Percentiles rank a stretch among this genome's conserved stretches.
These are phyloP conservation scores for Kwoniella dendrophila DNA, from an alignment of 768 basidiomycete genomes.

Conservation along the genomic window DNA sequence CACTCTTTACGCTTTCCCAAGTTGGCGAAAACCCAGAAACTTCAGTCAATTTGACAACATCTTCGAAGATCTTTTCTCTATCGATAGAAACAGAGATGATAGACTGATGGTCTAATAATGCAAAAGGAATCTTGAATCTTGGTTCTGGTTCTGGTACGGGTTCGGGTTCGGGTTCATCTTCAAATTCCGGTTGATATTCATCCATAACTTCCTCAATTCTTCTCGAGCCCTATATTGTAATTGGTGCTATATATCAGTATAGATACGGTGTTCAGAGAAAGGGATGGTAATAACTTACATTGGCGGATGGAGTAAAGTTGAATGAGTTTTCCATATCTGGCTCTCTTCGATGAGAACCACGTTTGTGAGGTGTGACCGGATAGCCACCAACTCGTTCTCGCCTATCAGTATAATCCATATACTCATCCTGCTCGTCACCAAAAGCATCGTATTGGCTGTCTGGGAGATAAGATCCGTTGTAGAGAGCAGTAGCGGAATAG, in stretches of 20 bases:
- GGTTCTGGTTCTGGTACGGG: not conserved
- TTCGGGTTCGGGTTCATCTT: not conserved
- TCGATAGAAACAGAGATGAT: not conserved
- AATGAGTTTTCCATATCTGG: conserved; percentile 2
- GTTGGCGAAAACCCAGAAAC: not conserved
- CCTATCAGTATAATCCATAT: no score
- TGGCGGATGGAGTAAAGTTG: conserved; percentile 10
- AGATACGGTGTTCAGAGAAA: no score
- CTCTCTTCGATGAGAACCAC: not conserved
- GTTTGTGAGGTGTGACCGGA: not conserved
- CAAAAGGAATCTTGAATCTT: conserved; percentile 11
- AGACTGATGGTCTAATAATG: not conserved
- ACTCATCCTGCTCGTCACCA: no score
- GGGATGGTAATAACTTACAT: not conserved
- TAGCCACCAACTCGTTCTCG: no score
- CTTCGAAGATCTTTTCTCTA: not conserved
- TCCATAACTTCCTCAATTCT: no score
- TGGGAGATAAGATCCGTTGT: no score
- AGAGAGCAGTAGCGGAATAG: no score
- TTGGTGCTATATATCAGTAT: no score
- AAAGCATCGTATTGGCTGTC: no score
- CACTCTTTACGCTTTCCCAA: conserved; percentile 2
- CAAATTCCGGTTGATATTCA: no score
- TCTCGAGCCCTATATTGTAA: no score
- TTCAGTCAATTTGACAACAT: not conserved